A percentile compares a stretch with the other conserved stretches of the same genome.
Evolutionary conservation across 768 basidiomycete genomes (phyloP).

Genomic region (Trametes villosa): DNA sequence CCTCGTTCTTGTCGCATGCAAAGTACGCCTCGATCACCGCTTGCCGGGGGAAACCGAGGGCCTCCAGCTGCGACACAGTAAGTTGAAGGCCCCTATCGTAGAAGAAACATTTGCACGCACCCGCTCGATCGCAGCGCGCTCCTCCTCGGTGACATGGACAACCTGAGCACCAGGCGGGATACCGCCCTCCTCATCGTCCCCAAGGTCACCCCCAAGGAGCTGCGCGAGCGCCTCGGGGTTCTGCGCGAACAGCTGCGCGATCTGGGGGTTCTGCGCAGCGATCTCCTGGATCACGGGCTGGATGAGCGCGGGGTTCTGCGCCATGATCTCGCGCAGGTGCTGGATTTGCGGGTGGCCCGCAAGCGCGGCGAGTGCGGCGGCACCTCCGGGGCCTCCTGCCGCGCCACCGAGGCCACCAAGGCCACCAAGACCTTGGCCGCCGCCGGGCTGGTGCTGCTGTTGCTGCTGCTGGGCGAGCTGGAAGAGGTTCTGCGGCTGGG

Average conservation of each 20-base stretch:
- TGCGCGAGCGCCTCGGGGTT: conserved; percentile 75
- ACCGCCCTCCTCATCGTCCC: conserved; percentile 44
- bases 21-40: conserved; percentile 87
- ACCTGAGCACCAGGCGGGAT: conserved; percentile 58
- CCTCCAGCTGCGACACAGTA: conserved; percentile 64
- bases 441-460: conserved; percentile 49
- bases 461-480: conserved; percentile 87
- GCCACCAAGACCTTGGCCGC: conserved; percentile 37
- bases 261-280: conserved; percentile 68
- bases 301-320: conserved; percentile 74
- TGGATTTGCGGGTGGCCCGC: conserved; percentile 66
- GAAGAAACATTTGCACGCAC: conserved; percentile 50
- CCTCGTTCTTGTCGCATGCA: conserved; percentile 96
- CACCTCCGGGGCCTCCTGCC: conserved; percentile 41
- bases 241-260: conserved; percentile 69
- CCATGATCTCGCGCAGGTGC: conserved; percentile 72
- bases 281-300: conserved; percentile 88
- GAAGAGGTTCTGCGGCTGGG: conserved; percentile 76
- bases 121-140: conserved; percentile 85
- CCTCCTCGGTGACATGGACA: conserved; percentile 83
- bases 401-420: too few relatives aligned
- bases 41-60: conserved; percentile 84
- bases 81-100: conserved; percentile 6
- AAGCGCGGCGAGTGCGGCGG: conserved; percentile 54
- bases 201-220: conserved; percentile 57